Evolutionary conservation across 2,329 filamentous ascomycete genomes (phyloP), one percentile per base, ranked within the genome.

Genomic region (Colletotrichum tropicicola): DNA sequence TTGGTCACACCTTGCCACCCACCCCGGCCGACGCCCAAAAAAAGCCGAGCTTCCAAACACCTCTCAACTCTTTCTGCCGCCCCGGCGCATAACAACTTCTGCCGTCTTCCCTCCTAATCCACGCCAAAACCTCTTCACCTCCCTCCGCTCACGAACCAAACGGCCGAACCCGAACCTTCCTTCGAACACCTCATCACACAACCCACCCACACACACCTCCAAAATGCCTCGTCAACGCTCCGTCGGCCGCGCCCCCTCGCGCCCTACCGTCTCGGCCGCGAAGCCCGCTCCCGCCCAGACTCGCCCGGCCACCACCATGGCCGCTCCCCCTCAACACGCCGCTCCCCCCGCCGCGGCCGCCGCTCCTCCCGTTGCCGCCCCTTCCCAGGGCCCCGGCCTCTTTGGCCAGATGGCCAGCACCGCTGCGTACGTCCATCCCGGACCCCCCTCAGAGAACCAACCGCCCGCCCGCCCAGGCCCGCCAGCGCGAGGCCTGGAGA

Each of bases 401-500:
- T 93, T 99, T 72, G 95, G 93, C 65, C 93, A 98, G 86, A 98
- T 99, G 92, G 96, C 96, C 70, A 94, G 91, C 77, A 99, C 96
- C 62, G 96, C 96, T 79, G 96, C 96, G 95, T 98, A 91, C 84
- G 94, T 90, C 12, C 19, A 12, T 21, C 43, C 25, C 49, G n/a
- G n/a, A 21, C 28, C 35, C 15, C 15, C 56, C 8, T 23, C 21
- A 6, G 10, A 13, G 13, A 4, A 13, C 32, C 13, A n/a, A n/a
- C n/a, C n/a, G n/a, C n/a, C n/a, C n/a, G n/a, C n/a, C n/a, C n/a
- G n/a, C n/a, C n/a, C n/a, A n/a, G n/a, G n/a, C n/a, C n/a, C n/a
- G n/a, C n/a, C n/a, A n/a, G n/a, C n/a, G n/a, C n/a, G n/a, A n/a
- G n/a, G n/a, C n/a, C n/a, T n/a, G n/a, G n/a, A n/a, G n/a, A n/a